Evolutionary conservation across 1,139 yeast species (phyloP).

Genomic region (Pichia sorboxylosa): DNA sequence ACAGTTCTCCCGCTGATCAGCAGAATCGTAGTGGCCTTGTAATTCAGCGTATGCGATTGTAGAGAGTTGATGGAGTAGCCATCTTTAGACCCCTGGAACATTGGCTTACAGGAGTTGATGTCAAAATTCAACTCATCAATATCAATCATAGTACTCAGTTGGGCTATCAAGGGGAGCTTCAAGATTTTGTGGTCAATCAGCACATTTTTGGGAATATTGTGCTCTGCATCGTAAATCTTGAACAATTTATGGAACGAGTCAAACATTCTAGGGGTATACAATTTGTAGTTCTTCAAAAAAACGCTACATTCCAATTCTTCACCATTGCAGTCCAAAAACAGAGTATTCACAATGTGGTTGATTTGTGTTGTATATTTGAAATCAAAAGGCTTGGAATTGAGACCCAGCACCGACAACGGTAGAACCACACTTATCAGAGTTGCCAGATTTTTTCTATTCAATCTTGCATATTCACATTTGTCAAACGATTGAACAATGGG

Average conservation of each 20-base stretch:
- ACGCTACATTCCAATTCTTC: background rate
- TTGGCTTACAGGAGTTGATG: slow-evolving; percentile 14
- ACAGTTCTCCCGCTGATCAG: slow-evolving; percentile 56
- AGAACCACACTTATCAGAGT: slow-evolving; percentile 3
- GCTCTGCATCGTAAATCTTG: slow-evolving; percentile 32
- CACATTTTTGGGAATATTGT: background rate
- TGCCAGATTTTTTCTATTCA: background rate
- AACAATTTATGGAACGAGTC: slow-evolving; percentile 25
- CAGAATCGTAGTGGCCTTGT: slow-evolving; percentile 79
- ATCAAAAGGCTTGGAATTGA: slow-evolving; percentile 2
- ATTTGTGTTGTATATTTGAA: slow-evolving; percentile 5
- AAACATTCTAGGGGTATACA: slow-evolving; percentile 25
- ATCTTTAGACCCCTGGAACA: slow-evolving; percentile 61
- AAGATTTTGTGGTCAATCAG: slow-evolving; percentile 4
- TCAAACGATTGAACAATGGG: slow-evolving; percentile 22
- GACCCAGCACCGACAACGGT: slow-evolving; percentile 6
- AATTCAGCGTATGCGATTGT: slow-evolving; percentile 74
- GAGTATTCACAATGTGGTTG: slow-evolving; percentile 2
- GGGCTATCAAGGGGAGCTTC: slow-evolving; percentile 5
- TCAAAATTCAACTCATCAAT: slow-evolving; percentile 1
- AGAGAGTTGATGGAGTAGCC: slow-evolving; percentile 85
- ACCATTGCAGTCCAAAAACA: background rate
- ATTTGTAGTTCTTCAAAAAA: slow-evolving; percentile 1
- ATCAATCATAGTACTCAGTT: slow-evolving; percentile 5
- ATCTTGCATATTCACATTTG: slow-evolving; percentile 17